Base-by-base conservation (phyloP, 108 stramenopile genomes). In the Conticribra weissflogii region DNA sequence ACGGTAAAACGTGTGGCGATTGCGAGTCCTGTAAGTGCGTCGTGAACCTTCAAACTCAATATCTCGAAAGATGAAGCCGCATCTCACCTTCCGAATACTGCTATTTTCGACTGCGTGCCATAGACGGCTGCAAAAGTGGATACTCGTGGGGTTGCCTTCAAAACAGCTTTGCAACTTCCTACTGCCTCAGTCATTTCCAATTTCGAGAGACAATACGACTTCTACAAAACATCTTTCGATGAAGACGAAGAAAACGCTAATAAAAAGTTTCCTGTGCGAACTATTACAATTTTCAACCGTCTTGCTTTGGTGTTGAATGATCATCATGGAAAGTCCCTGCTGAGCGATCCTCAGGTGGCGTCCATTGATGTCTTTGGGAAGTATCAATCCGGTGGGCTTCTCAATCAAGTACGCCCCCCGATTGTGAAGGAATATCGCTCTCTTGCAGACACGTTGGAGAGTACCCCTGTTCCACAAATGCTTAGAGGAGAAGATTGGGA, bases 401-500 rank as follows among this genome's bases (percentile, higher is more conserved):
- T 84, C 22, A 76, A 84, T 58, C 83, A 84, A 63, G 76, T 84
- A 3, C 79, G 83, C 19, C 83, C 83, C 15, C 76, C 76, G 0
- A 59, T 84, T 45, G 22, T 54, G 9, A 81, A 74, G 61, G 54
- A 76, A n/a, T 84, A 84, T 54, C 56, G 29, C 14, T 72, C 71
- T 30, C 59, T 84, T 36, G 58, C 47, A n/a, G 83, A 84, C 36
- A 84, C 83, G 2, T 49, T 84, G 67, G 76, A 72, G 25, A 49
- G 49, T 16, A 77, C 82, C 4, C 58, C 79, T 23, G 83, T 84
- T 14, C 83, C 83, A 34, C 83, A 84, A 61, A 84, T 84, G 83
- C 67, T 84, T 16, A 76, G 83, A 19, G 79, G 80, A 22, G 83
- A 84, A 25, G 80, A 84, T 36, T 84, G 83, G 83, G 83, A 84